Evolutionary conservation across 2,329 filamentous ascomycete species (phyloP).

Genomic region (Cladosporium cucumerinum): DNA sequence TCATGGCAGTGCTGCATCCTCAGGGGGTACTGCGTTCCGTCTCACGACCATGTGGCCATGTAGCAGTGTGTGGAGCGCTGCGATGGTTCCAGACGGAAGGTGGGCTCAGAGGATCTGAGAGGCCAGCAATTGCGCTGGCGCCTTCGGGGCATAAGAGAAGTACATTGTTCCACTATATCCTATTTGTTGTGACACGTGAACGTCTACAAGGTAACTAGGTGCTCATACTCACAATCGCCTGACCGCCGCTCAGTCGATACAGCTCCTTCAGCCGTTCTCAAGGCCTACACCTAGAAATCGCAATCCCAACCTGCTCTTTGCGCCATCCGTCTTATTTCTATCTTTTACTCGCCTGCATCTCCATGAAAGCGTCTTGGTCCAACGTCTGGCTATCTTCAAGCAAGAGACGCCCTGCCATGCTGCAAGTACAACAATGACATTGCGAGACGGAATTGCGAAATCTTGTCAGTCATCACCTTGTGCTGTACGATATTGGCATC

Average conservation of each 20-base stretch:
- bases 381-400: background rate
- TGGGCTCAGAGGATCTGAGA: background rate
- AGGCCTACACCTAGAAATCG: background rate
- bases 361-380: no score
- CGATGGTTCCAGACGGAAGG: background rate
- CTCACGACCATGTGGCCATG: background rate
- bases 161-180: background rate
- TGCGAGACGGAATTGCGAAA: background rate
- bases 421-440: background rate
- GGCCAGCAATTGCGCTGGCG: background rate
- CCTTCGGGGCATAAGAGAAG: background rate
- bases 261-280: background rate
- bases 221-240: background rate
- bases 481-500: background rate
- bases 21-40: background rate
- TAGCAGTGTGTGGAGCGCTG: background rate
- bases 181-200: background rate
- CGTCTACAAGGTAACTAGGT: background rate
- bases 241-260: background rate
- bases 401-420: background rate
- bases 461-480: background rate
- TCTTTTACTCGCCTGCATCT: no score
- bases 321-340: background rate
- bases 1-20: background rate
- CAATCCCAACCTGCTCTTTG: background rate